Base-by-base conservation (phyloP, 768 basidiomycete species). In the Lanmaoa pseudosensibilis region DNA sequence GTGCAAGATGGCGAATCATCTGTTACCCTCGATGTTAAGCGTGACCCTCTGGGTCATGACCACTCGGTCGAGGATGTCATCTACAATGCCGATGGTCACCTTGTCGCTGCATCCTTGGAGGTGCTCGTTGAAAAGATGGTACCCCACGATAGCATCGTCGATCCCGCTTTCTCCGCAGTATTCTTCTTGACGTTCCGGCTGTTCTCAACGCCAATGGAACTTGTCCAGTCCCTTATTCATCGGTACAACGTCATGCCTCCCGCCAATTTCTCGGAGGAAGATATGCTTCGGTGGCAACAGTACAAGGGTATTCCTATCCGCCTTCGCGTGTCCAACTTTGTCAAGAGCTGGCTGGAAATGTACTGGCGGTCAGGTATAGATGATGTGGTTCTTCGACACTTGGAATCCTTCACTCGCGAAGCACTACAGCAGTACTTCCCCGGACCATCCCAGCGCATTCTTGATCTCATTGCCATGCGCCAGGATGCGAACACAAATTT, bases 41-140 rank as follows among this genome's bases (percentile, higher is more conserved):
- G 76, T 25, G 77, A 78, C 39, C 69, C 75, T 23, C 68, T 80
- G 51, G 57, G 83, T n/a, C 84, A 90, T 68, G 94, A 97, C 63
- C 91, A 94, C 70, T 79, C 85, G 13, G 74, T 84, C 5, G 84
- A 88, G 36, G 95, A 99, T 66, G 89, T 96, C 47, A 84, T 88
- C 5, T 94, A 93, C 77, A 97, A 95, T 69, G 80, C 81, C 44
- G 94, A 98, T 13, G 95, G 94, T 3, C 83, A 85, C 60, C 84
- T 98, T 19, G 89, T 94, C 11, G 95, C 94, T 23, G 97, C 94
- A 2, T 94, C 93, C 5, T 77, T 99, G 58, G 80, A 81, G 18
- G 94, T 88, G 2, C 78, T 99, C 41, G 88, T 98, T n/a, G 94
- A 96, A 75, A 94, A 93, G 75, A 90, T 98, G 87, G 96, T 96